These are phyloP conservation scores for Colletotrichum tofieldiae DNA, from an alignment of 2,329 filamentous ascomycete species.

Conservation along the genomic window DNA sequence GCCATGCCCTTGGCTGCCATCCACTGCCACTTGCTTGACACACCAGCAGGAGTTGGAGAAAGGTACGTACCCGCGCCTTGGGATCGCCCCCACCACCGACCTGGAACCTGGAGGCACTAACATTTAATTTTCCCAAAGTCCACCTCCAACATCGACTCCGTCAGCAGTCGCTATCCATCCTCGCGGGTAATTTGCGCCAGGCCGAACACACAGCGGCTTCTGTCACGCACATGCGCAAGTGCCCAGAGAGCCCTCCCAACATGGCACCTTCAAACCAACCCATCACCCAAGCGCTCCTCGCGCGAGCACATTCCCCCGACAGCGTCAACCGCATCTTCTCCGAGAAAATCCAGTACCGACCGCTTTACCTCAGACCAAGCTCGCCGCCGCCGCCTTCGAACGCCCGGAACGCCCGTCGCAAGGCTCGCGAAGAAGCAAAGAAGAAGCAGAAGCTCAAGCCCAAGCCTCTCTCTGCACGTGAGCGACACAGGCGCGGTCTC, in stretches of 20 bases:
- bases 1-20: neutral
- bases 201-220: neutral
- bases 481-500: constrained; percentile 81
- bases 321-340: constrained; percentile 80
- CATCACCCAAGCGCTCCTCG: constrained; percentile 76
- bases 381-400: constrained; percentile 75
- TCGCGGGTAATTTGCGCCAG: neutral
- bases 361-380: constrained; percentile 83
- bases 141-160: neutral
- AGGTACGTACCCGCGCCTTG: constrained; percentile 5
- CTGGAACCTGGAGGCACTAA: constrained; percentile 42
- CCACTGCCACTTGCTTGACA: neutral
- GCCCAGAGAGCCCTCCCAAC: neutral
- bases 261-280: constrained; percentile 57
- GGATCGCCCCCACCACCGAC: constrained; percentile 9
- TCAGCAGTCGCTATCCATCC: neutral
- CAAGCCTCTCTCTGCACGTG: constrained; percentile 82
- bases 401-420: constrained; percentile 71
- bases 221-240: neutral
- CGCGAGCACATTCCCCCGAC: constrained; percentile 84
- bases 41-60: neutral
- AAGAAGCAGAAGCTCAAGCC: constrained; percentile 66
- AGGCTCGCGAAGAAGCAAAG: constrained; percentile 62
- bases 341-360: constrained; percentile 87
- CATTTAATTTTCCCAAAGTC: constrained; percentile 42